A percentile compares a stretch with the other conserved stretches of the same genome.
phyloP scores from a whole-genome alignment of 1,284 basidiomycete genomes.

The Marasmius fiardii region DNA sequence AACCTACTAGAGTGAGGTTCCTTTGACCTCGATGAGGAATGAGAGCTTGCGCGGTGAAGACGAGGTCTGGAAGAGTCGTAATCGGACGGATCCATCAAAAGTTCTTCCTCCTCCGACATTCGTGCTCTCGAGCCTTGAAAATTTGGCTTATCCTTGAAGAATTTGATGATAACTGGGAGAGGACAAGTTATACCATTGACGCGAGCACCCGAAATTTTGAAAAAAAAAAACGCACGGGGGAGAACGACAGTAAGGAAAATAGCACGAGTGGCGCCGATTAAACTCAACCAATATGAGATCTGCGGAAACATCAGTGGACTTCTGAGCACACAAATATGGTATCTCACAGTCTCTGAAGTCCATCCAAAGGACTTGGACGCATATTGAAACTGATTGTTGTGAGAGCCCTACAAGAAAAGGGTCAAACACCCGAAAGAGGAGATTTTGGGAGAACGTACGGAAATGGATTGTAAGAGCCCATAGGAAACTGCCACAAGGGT shows the following conservation, averaged over 20 bases:
- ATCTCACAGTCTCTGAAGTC: constrained; percentile 64
- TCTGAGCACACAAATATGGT: background rate
- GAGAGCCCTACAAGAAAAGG: constrained; percentile 54
- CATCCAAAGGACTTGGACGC: constrained; percentile 64
- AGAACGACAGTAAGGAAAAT: constrained; percentile 59
- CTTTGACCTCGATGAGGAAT: constrained; percentile 14
- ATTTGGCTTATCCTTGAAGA: constrained; percentile 41
- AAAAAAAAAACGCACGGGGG: constrained; percentile 66
- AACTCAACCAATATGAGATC: constrained; percentile 76
- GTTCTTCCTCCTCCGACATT: constrained; percentile 5
- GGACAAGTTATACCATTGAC: constrained; percentile 3
- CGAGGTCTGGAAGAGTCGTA: constrained; percentile 12
- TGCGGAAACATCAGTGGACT: constrained; percentile 24
- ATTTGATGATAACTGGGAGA: constrained; percentile 48
- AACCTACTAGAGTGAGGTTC: constrained; percentile 44
- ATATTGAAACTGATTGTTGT: constrained; percentile 69
- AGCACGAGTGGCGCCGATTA: constrained; percentile 58
- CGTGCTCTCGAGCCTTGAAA: constrained; percentile 24
- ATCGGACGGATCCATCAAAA: background rate
- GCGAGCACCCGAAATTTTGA: background rate
- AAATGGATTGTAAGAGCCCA: constrained; percentile 49
- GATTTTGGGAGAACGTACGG: constrained; percentile 34
- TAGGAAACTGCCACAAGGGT: constrained; percentile 53
- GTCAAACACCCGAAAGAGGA: background rate
- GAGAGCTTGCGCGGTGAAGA: constrained; percentile 3